These are phyloP conservation scores for Plasmopara muralis DNA, from an alignment of 352 stramenopile species.

Conservation along the genomic window DNA sequence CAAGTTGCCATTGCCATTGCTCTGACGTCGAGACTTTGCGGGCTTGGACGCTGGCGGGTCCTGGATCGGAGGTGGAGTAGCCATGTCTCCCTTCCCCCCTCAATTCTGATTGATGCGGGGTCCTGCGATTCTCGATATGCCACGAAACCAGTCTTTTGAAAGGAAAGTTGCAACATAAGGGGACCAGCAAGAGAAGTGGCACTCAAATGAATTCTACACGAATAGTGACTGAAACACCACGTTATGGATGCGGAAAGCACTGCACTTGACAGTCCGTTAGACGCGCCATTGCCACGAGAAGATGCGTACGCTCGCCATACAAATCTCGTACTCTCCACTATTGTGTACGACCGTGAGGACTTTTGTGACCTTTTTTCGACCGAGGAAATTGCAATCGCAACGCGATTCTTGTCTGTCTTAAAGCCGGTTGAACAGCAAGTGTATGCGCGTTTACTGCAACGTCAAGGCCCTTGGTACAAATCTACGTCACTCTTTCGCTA, in stretches of 20 bases:
- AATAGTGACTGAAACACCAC: not conserved
- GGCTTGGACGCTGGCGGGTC: slow-evolving; percentile 1
- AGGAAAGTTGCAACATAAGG: slow-evolving; percentile 6
- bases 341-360: slow-evolving; percentile 40
- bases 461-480: slow-evolving; percentile 72
- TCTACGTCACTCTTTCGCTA: slow-evolving; percentile 55
- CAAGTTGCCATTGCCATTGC: slow-evolving; percentile 62
- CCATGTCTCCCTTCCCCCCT: slow-evolving; percentile 5
- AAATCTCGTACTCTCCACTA: slow-evolving; percentile 39
- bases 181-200: not conserved
- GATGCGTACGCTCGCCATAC: slow-evolving; percentile 70
- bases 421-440: slow-evolving; percentile 50
- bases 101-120: slow-evolving; percentile 2
- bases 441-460: slow-evolving; percentile 72
- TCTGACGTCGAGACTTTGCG: slow-evolving; percentile 13
- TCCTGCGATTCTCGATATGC: slow-evolving; percentile 13
- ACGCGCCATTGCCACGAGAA: slow-evolving; percentile 13
- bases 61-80: slow-evolving; percentile 4
- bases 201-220: not conserved
- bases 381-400: slow-evolving; percentile 35
- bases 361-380: slow-evolving; percentile 41
- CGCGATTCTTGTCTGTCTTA: slow-evolving; percentile 41
- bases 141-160: slow-evolving; percentile 9
- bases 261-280: not conserved
- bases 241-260: not conserved